These are phyloP conservation scores for Rhynchospora breviuscula DNA, from an alignment of 176 grass and related monocot species.

Conservation along the genomic window DNA sequence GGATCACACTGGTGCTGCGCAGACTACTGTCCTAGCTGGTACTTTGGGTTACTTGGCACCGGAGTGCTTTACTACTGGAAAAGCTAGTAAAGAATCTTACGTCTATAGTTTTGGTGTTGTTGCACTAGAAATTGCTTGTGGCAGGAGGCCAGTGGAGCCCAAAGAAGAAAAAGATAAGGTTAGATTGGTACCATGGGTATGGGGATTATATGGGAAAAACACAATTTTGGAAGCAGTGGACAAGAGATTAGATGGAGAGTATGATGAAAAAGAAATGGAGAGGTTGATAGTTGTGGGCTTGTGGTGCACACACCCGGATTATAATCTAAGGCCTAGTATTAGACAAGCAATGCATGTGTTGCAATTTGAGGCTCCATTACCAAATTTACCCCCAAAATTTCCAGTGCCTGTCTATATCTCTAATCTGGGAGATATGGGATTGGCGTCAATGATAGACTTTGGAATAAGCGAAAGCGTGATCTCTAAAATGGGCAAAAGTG, in stretches of 20 bases:
- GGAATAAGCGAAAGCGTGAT: neutral
- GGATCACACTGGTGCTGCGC: conserved; percentile 32
- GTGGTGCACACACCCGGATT: conserved; percentile 77
- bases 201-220: conserved; percentile 62
- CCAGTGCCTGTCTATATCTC: conserved; percentile 53
- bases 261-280: conserved; percentile 57
- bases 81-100: conserved; percentile 52
- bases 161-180: conserved; percentile 34
- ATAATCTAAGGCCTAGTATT: conserved; percentile 49
- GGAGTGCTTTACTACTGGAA: conserved; percentile 56
- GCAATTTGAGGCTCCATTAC: conserved; percentile 55
- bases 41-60: conserved; percentile 71
- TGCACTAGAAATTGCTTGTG: conserved; percentile 63
- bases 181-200: conserved; percentile 55
- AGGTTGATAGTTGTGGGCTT: conserved; percentile 61
- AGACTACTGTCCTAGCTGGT: conserved; percentile 60
- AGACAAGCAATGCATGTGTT: conserved; percentile 54
- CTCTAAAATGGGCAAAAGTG: neutral
- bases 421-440: conserved; percentile 8
- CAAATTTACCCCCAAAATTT: conserved; percentile 44
- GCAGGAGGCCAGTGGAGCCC: conserved; percentile 42
- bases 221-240: conserved; percentile 55
- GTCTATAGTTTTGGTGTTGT: conserved; percentile 80
- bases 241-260: conserved; percentile 35
- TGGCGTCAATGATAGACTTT: conserved; percentile 19